Evolutionary conservation across 1,284 basidiomycete species (phyloP).

Genomic region (Inonotus hispidus): DNA sequence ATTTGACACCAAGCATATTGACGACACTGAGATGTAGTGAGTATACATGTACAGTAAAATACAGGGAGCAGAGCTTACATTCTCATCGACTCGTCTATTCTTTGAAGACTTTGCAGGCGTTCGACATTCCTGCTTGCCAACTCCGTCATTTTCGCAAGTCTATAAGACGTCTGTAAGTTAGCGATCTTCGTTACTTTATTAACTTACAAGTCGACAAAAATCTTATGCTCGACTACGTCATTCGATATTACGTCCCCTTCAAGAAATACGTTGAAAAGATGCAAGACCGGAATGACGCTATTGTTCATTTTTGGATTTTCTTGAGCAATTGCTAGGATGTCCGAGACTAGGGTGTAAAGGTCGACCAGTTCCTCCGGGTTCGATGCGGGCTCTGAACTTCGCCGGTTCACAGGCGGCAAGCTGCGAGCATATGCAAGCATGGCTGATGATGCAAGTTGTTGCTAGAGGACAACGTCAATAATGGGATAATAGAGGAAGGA

Average conservation of each 20-base stretch:
- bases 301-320: conserved; percentile 57
- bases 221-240: conserved; percentile 42
- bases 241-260: conserved; percentile 54
- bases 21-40: conserved; percentile 41
- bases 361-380: conserved; percentile 30
- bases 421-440: conserved; percentile 51
- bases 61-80: conserved; percentile 45
- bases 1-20: conserved; percentile 52
- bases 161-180: conserved; percentile 23
- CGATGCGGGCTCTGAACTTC: conserved; percentile 7
- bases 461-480: conserved; percentile 37
- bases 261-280: conserved; percentile 67
- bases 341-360: conserved; percentile 43
- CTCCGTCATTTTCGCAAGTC: conserved; percentile 39
- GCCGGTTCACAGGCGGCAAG: conserved; percentile 37
- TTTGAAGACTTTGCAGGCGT: conserved; percentile 71
- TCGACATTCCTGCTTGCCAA: conserved; percentile 55
- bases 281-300: conserved; percentile 72
- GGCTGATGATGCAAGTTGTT: conserved; percentile 60
- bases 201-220: conserved; percentile 36
- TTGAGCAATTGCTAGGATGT: conserved; percentile 51
- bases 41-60: conserved; percentile 15
- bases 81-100: conserved; percentile 76
- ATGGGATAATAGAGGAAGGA: not conserved
- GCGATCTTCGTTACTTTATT: conserved; percentile 20